These are phyloP conservation scores for Zizania latifolia DNA, from an alignment of 176 grass and related monocot species.

Conservation along the genomic window DNA sequence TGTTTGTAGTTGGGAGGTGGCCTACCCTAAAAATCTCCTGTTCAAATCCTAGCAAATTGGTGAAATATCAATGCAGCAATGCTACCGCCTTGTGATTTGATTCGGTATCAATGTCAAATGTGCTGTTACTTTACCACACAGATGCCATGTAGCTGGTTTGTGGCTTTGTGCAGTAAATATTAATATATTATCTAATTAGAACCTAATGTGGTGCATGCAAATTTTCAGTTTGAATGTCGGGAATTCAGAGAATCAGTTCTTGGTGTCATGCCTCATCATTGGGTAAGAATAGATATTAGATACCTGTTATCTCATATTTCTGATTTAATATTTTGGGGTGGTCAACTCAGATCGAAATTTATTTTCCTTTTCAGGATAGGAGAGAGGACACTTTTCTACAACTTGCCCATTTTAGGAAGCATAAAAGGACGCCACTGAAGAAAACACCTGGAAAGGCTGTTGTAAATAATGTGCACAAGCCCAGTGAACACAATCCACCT, in stretches of 20 bases:
- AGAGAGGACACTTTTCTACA: constrained; percentile 87
- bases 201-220: constrained; percentile 15
- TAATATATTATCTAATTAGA: not conserved
- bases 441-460: constrained; percentile 57
- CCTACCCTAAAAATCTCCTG: not conserved
- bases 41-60: not conserved
- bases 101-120: not conserved
- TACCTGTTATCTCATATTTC: constrained; percentile 1
- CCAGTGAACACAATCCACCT: constrained; percentile 71
- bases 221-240: constrained; percentile 86
- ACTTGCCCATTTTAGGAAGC: constrained; percentile 69
- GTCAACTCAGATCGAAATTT: constrained; percentile 16
- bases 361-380: constrained; percentile 59
- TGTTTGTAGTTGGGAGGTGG: not conserved
- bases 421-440: constrained; percentile 83
- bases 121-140: not conserved
- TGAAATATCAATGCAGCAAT: not conserved
- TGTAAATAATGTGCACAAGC: constrained; percentile 61
- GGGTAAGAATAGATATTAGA: constrained; percentile 49
- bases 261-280: constrained; percentile 88
- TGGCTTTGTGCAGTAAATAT: not conserved
- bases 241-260: constrained; percentile 98
- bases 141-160: not conserved
- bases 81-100: not conserved
- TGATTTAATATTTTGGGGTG: not conserved